A percentile compares a stretch with the other conserved stretches of the same genome.
These are phyloP conservation scores for Hypoxylon sp. DNA, from an alignment of 2,329 filamentous ascomycete genomes.

Conservation along the genomic window DNA sequence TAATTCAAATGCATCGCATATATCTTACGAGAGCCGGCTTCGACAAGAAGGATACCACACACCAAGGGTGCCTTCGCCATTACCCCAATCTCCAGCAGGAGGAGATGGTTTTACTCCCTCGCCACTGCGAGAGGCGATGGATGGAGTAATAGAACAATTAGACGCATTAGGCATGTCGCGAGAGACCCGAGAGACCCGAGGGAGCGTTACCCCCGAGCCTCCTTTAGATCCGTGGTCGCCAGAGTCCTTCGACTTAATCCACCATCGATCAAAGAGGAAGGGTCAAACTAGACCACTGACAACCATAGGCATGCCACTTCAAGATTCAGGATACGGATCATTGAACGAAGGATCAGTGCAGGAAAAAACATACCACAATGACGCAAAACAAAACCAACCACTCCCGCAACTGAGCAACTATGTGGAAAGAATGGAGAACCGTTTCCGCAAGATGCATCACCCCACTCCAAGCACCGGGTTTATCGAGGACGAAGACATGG, in stretches of 20 bases:
- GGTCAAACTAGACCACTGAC: slow-evolving; percentile 68
- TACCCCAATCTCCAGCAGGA: slow-evolving; percentile 71
- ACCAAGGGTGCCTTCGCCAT: slow-evolving; percentile 68
- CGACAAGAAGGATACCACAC: slow-evolving; percentile 57
- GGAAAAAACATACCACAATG: slow-evolving; percentile 53
- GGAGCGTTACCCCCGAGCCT: slow-evolving; percentile 65
- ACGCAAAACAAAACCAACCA: slow-evolving; percentile 59
- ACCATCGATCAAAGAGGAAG: slow-evolving; percentile 52
- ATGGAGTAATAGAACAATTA: slow-evolving; percentile 95
- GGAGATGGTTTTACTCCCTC: slow-evolving; percentile 81
- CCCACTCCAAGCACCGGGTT: slow-evolving; percentile 56
- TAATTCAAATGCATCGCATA: slow-evolving; percentile 47
- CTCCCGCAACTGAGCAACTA: slow-evolving; percentile 83
- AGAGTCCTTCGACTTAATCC: slow-evolving; percentile 76
- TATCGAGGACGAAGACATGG: slow-evolving; percentile 59
- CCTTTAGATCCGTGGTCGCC: slow-evolving; percentile 85
- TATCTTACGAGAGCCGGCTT: slow-evolving; percentile 52
- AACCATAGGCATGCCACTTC: slow-evolving; percentile 72
- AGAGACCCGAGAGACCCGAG: slow-evolving; percentile 58
- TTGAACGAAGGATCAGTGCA: slow-evolving; percentile 64
- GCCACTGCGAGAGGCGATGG: slow-evolving; percentile 92
- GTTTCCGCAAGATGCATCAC: slow-evolving; percentile 76
- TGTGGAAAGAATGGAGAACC: slow-evolving; percentile 89
- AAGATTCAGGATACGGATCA: slow-evolving; percentile 69
- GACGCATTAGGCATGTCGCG: slow-evolving; percentile 80